phyloP scores from a whole-genome alignment of 2,329 filamentous ascomycete species.

The Calcarisporium arbuscula region DNA sequence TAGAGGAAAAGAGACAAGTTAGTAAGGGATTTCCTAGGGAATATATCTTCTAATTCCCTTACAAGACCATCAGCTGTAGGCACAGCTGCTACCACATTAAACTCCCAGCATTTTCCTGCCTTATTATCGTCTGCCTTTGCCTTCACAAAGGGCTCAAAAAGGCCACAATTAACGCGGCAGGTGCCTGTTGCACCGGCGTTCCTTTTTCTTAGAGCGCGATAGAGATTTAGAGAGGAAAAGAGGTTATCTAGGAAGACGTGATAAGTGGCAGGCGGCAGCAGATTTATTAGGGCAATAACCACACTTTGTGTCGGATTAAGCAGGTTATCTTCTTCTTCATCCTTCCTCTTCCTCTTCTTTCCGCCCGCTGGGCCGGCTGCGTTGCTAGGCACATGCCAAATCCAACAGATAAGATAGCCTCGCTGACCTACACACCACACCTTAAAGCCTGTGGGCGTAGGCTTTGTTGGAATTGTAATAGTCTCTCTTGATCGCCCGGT shows the following conservation, averaged over 20 bases:
- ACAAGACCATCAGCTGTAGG: constrained; percentile 1
- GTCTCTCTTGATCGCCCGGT: neutral
- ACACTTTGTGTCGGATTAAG: constrained; percentile 11
- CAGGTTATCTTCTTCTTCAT: neutral
- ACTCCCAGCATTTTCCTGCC: neutral
- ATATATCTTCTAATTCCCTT: neutral
- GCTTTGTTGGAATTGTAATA: constrained; percentile 4
- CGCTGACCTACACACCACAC: constrained; percentile 10
- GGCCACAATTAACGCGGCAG: constrained; percentile 9
- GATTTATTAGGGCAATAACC: constrained; percentile 11
- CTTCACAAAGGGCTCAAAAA: constrained; percentile 5
- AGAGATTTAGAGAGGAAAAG: constrained; percentile 8
- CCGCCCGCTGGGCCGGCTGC: neutral
- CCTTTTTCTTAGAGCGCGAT: constrained; percentile 4
- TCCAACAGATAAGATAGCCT: constrained; percentile 9
- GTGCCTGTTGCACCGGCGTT: constrained; percentile 9
- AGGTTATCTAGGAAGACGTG: constrained; percentile 14
- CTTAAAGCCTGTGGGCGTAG: constrained; percentile 9
- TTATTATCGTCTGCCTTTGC: constrained; percentile 5
- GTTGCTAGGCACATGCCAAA: constrained; percentile 4
- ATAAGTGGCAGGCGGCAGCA: constrained; percentile 9
- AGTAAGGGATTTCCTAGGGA: neutral
- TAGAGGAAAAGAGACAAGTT: constrained; percentile 3
- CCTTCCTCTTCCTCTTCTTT: neutral
- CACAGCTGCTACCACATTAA: constrained; percentile 2